Base-by-base conservation (phyloP, 179 eudicot genomes). In the Actinidia arguta region DNA sequence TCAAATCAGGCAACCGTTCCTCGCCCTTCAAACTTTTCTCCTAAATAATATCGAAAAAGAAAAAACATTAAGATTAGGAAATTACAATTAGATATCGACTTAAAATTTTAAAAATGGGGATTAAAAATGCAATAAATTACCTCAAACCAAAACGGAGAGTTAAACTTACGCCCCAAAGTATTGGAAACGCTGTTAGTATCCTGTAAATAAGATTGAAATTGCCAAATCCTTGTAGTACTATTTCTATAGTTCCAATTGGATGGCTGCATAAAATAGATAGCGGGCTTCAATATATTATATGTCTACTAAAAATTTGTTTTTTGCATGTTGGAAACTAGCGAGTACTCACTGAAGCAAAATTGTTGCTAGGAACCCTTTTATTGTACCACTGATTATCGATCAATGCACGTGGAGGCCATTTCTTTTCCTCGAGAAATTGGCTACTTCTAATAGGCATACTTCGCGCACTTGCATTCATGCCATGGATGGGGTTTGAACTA, bases 361-460 rank as follows among this genome's bases (percentile, higher is more conserved):
- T 59, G 48, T 62, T 78, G 73, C 50, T 47, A 1, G 39, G 75
- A 63, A 61, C 22, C 58, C 56, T 74, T 39, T 42, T 68, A 27
- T 74, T 56, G 55, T 27, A 79, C 68, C 76, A 78, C 18, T 48
- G 83, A 27, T 42, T 81, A 58, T 66, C 83, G 25, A 55, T 11
- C 2, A 56, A 52, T 69, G 83, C 82, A 13, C 62, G 82, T 0
- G 86, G 87, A 31, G 91, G 88, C 88, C 90, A 88, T 74, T 84
- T 88, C 74, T 85, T 86, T 69, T 82, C 89, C 85, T 88, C 89
- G 12, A 78, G 77, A 55, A 81, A 86, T 16, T 81, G 89, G 80
- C 75, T 84, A 36, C 83, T 81, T 79, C 79, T 78, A 44, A 83
- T 16, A 0, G 90, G 83, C 3, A 78, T n/a, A 74, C n/a, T 82